A percentile compares a stretch with the other conserved stretches of the same genome.
Evolutionary conservation across 1,139 yeast species (phyloP).

Genomic region (Debaryomyces singareniensis): DNA sequence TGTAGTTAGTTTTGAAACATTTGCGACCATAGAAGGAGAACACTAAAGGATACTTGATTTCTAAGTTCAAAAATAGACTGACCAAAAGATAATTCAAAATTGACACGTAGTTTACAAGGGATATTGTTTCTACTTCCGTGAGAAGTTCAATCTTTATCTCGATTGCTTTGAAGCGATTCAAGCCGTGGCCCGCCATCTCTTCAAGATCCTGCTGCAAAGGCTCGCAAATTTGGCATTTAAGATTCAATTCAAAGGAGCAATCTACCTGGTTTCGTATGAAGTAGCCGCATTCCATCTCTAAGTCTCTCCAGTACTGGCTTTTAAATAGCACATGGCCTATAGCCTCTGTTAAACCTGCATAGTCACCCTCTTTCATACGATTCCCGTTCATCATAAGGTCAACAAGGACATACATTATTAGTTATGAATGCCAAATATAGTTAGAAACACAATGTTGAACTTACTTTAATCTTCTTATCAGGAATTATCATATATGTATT

Average conservation of each 20-base stretch:
- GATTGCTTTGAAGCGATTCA: constrained; percentile 7
- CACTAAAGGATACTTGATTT: constrained; percentile 25
- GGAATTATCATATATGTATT: constrained; percentile 8
- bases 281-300: constrained; percentile 11
- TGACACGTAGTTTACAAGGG: constrained; percentile 9
- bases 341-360: constrained; percentile 10
- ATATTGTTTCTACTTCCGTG: constrained; percentile 7
- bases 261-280: constrained; percentile 7
- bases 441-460: constrained; percentile 4
- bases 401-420: constrained; percentile 8
- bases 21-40: constrained; percentile 32
- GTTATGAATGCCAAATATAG: constrained; percentile 1
- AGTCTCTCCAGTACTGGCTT: constrained; percentile 12
- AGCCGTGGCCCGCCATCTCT: constrained; percentile 1
- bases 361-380: constrained; percentile 6
- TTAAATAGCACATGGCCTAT: constrained; percentile 6
- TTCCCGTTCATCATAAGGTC: constrained; percentile 11
- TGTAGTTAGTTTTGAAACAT: constrained; percentile 20
- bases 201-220: constrained; percentile 10
- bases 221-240: constrained; percentile 16
- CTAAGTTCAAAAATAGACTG: constrained; percentile 25
- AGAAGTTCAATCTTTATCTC: constrained; percentile 9
- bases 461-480: constrained; percentile 8
- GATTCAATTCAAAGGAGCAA: constrained; percentile 9
- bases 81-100: constrained; percentile 24